These are phyloP conservation scores for Gymnopus androsaceus DNA, from an alignment of 1,284 basidiomycete species.

Conservation along the genomic window DNA sequence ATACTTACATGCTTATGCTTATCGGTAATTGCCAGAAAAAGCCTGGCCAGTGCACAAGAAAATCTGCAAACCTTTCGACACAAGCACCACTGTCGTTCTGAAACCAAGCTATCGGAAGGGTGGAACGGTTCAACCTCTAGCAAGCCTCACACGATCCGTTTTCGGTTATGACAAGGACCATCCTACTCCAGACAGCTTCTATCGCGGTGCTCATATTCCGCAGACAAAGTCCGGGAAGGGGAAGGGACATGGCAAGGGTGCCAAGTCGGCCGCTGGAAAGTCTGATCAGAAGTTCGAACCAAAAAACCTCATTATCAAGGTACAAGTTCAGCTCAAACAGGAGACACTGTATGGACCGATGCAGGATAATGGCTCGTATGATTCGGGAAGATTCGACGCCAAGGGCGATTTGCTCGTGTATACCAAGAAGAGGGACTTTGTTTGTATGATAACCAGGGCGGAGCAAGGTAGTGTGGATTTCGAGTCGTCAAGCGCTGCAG, in stretches of 20 bases:
- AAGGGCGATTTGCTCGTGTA: slow-evolving; percentile 44
- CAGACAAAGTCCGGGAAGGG: slow-evolving; percentile 18
- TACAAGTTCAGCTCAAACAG: slow-evolving; percentile 44
- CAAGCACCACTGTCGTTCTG: slow-evolving; percentile 43
- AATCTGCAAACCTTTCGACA: slow-evolving; percentile 45
- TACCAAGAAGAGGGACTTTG: slow-evolving; percentile 52
- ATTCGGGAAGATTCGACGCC: too few species aligned
- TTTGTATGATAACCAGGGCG: slow-evolving; percentile 38
- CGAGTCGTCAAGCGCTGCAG: too few species aligned
- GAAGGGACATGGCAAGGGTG: too few species aligned
- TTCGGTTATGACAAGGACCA: neutral
- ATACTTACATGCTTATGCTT: neutral
- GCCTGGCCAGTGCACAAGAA: slow-evolving; percentile 53
- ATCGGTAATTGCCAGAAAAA: too few species aligned
- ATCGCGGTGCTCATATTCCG: slow-evolving; percentile 25
- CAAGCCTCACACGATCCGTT: neutral
- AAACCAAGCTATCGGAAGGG: slow-evolving; percentile 40
- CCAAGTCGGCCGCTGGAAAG: too few species aligned
- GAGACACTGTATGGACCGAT: neutral
- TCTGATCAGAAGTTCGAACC: neutral
- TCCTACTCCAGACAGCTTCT: neutral
- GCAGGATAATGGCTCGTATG: neutral
- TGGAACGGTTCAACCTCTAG: neutral
- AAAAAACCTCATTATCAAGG: slow-evolving; percentile 54
- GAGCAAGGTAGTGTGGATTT: slow-evolving; percentile 29